A percentile compares a stretch with the other conserved stretches of the same genome.
phyloP scores from a whole-genome alignment of 495 filamentous ascomycete genomes.

The Penicillium turbatum region DNA sequence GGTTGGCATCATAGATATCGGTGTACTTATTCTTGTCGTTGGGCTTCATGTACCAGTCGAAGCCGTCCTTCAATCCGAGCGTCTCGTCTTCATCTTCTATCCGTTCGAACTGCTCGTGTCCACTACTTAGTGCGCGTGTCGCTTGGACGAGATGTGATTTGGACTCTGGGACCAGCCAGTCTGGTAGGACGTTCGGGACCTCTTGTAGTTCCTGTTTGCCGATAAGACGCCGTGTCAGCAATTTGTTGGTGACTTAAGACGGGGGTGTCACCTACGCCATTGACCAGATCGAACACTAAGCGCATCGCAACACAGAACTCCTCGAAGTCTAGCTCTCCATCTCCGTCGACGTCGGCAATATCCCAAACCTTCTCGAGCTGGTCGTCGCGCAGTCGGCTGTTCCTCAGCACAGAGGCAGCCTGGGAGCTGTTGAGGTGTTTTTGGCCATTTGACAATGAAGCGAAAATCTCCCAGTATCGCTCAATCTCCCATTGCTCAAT shows the following conservation, averaged over 20 bases:
- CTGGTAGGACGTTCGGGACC: conserved; percentile 77
- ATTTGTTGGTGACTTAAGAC: neutral
- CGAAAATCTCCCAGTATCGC: conserved; percentile 99
- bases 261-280: conserved; percentile 62
- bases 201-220: conserved; percentile 72
- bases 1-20: conserved; percentile 87
- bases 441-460: conserved; percentile 72
- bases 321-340: conserved; percentile 96
- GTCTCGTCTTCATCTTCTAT: conserved; percentile 71
- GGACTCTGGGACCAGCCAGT: conserved; percentile 94
- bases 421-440: conserved; percentile 83
- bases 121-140: conserved; percentile 69
- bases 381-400: conserved; percentile 86
- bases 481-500: conserved; percentile 96
- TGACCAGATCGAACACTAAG: conserved; percentile 92
- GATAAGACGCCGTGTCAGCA: neutral
- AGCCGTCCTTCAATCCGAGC: conserved; percentile 84
- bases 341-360: conserved; percentile 91
- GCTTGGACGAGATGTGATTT: conserved; percentile 96
- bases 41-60: conserved; percentile 99
- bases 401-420: conserved; percentile 92
- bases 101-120: conserved; percentile 74
- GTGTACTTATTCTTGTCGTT: conserved; percentile 88
- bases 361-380: conserved; percentile 98
- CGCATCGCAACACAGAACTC: conserved; percentile 99